Percentiles rank a stretch among this genome's conserved stretches.
These are phyloP conservation scores for Juglanconis sp. DNA, from an alignment of 2,329 filamentous ascomycete species.

Conservation along the genomic window DNA sequence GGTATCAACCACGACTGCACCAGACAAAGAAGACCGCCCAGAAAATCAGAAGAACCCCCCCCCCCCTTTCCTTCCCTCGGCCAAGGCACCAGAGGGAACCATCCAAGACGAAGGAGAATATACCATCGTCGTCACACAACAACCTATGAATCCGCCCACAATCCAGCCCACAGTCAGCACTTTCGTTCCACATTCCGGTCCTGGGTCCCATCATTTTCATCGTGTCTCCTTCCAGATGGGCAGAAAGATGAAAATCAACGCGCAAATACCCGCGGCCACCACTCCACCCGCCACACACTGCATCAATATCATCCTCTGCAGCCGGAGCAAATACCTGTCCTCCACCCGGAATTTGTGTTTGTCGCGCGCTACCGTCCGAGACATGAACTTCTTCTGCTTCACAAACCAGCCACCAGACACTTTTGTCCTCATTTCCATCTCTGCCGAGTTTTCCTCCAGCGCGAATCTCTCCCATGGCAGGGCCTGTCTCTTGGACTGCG, in stretches of 20 bases:
- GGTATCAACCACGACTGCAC: constrained; percentile 4
- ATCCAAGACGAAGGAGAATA: not conserved
- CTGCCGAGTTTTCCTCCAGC: constrained; percentile 32
- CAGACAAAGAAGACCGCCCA: not conserved
- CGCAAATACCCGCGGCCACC: constrained; percentile 33
- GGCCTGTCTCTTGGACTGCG: constrained; percentile 43
- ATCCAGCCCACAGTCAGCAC: no score
- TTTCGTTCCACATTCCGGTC: not conserved
- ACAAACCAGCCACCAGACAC: constrained; percentile 1
- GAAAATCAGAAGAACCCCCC: not conserved
- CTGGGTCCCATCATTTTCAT: not conserved
- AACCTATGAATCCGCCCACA: not conserved
- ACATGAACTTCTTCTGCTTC: constrained; percentile 11
- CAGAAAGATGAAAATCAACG: constrained; percentile 40
- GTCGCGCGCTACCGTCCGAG: not conserved
- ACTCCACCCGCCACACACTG: constrained; percentile 38
- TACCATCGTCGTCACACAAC: not conserved
- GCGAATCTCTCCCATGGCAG: constrained; percentile 45
- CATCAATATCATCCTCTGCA: constrained; percentile 43
- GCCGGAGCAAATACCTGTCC: constrained; percentile 37
- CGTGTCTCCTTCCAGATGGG: constrained; percentile 39
- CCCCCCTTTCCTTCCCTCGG: no score
- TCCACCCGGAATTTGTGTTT: constrained; percentile 38
- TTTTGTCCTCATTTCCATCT: not conserved
- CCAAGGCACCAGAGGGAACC: not conserved